These are phyloP conservation scores for Microcera coccophila DNA, from an alignment of 2,329 filamentous ascomycete species.

Conservation along the genomic window DNA sequence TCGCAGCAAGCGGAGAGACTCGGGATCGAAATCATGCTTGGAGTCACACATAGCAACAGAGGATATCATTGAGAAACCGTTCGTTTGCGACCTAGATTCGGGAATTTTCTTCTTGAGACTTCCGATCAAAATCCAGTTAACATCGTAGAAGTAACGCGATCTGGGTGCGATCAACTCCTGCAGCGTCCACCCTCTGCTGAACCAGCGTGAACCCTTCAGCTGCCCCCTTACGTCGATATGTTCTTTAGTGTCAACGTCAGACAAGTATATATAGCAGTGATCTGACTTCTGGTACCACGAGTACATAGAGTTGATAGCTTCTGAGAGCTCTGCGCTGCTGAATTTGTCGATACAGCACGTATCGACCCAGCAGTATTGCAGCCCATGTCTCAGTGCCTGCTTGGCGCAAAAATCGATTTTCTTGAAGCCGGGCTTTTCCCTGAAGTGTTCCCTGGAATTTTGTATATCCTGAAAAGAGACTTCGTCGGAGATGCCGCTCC, in stretches of 20 bases:
- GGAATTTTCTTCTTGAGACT: neutral
- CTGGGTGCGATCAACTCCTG: neutral
- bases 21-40: neutral
- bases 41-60: neutral
- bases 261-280: constrained; percentile 13
- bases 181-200: neutral
- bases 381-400: constrained; percentile 1
- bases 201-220: neutral
- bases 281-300: constrained; percentile 14
- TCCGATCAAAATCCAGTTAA: neutral
- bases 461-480: constrained; percentile 7
- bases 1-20: neutral
- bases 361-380: constrained; percentile 15
- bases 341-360: constrained; percentile 23
- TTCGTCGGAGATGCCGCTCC: constrained; percentile 6
- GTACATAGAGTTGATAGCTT: constrained; percentile 23
- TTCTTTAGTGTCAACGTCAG: constrained; percentile 1
- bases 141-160: neutral
- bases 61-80: neutral
- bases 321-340: constrained; percentile 12
- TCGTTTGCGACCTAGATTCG: neutral
- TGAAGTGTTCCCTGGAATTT: neutral
- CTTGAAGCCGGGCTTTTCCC: constrained; percentile 5
- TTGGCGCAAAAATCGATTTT: constrained; percentile 13
- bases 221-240: neutral